These are phyloP conservation scores for Madurella fahalii DNA, from an alignment of 2,329 filamentous ascomycete species.

Conservation along the genomic window DNA sequence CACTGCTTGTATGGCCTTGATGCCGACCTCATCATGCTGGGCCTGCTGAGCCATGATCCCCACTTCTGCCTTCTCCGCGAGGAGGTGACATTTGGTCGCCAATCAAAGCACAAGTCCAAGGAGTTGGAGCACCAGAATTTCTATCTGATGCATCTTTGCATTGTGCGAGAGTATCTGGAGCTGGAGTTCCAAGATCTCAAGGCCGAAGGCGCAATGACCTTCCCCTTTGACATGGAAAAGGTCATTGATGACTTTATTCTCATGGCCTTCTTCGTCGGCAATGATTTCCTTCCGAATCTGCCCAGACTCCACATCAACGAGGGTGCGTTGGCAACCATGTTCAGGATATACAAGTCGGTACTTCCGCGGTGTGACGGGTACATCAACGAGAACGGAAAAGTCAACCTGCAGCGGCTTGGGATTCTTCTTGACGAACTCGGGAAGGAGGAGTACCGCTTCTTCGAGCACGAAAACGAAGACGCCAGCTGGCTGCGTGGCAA, in stretches of 20 bases:
- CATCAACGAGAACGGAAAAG: conserved; percentile 91
- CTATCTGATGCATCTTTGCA: conserved; percentile 93
- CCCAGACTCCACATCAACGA: conserved; percentile 98
- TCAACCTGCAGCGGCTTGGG: conserved; percentile 77
- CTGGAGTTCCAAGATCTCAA: conserved; percentile 94
- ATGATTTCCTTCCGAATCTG: conserved; percentile 96
- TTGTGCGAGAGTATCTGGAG: conserved; percentile 94
- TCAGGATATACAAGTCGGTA: conserved; percentile 89
- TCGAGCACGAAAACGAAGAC: conserved; percentile 85
- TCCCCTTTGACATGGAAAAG: conserved; percentile 88
- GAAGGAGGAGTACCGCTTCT: conserved; percentile 86
- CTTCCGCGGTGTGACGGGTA: conserved; percentile 86
- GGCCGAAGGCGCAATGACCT: conserved; percentile 60
- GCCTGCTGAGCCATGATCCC: conserved; percentile 92
- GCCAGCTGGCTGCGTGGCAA: conserved; percentile 91
- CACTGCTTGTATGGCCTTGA: conserved; percentile 97
- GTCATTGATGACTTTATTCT: conserved; percentile 99
- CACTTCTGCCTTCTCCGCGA: conserved; percentile 97
- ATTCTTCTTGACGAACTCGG: conserved; percentile 78
- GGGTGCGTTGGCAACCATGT: conserved; percentile 94
- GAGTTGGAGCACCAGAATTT: conserved; percentile 99
- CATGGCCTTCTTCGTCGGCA: conserved; percentile 99
- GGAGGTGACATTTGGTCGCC: conserved; percentile 93
- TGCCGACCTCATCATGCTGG: conserved; percentile 97
- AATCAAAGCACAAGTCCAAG: conserved; percentile 83